A percentile compares a stretch with the other conserved stretches of the same genome.
phyloP scores from a whole-genome alignment of 495 filamentous ascomycete genomes.

The Astrothelium macrocarpum region DNA sequence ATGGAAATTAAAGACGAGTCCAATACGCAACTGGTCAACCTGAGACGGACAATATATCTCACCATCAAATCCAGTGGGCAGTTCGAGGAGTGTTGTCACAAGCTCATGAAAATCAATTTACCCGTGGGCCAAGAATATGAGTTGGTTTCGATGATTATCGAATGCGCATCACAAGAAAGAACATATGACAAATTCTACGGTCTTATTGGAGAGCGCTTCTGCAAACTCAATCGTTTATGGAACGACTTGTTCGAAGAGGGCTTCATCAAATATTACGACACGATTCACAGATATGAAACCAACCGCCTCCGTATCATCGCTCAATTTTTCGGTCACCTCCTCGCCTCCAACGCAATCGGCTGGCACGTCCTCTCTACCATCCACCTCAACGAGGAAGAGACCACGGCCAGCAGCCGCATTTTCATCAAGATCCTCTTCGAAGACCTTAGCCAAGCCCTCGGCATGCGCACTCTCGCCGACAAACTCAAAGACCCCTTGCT shows the following conservation, averaged over 20 bases:
- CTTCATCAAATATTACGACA: constrained; percentile 91
- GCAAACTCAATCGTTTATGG: constrained; percentile 92
- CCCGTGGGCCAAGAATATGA: constrained; percentile 83
- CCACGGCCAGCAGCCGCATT: constrained; percentile 87
- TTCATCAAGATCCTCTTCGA: constrained; percentile 98
- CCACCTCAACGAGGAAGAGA: constrained; percentile 92
- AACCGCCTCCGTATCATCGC: constrained; percentile 91
- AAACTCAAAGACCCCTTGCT: constrained; percentile 68
- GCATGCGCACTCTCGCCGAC: constrained; percentile 65
- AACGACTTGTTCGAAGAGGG: constrained; percentile 78
- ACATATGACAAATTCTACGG: constrained; percentile 97
- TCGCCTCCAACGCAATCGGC: constrained; percentile 76
- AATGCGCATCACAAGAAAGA: constrained; percentile 88
- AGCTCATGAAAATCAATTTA: constrained; percentile 58
- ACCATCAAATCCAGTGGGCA: constrained; percentile 93
- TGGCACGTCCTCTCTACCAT: constrained; percentile 84
- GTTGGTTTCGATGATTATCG: constrained; percentile 90
- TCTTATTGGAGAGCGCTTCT: constrained; percentile 85
- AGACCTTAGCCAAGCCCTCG: constrained; percentile 77
- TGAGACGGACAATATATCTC: constrained; percentile 89
- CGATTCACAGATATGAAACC: constrained; percentile 92
- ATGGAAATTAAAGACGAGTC: constrained; percentile 97
- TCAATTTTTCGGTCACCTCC: constrained; percentile 84
- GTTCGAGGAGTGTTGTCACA: constrained; percentile 93
- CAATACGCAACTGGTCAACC: constrained; percentile 87